Evolutionary conservation across 371 early-diverging fungal genomes (phyloP), one percentile per base, ranked within the genome.

Genomic region (Apophysomyces sp.): DNA sequence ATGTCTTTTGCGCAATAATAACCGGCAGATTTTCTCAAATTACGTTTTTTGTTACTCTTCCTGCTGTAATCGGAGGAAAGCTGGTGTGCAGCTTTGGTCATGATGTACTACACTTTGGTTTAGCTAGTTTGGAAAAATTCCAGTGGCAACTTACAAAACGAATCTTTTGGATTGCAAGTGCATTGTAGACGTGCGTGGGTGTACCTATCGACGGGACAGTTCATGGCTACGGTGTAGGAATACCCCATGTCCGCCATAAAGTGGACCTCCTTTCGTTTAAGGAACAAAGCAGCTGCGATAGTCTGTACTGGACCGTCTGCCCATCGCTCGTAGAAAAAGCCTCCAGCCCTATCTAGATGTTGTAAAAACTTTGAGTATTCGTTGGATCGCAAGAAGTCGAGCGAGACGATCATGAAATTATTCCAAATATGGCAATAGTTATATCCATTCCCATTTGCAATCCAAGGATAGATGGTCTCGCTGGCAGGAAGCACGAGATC

Each of bases 321-420:
- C 81, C 76, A 83, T 71, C 94, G 81, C 66, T 98, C 97, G 74
- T 97, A 96, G 68, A 91, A 97, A 71, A 98, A 98, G 0, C 90
- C 95, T 3, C 94, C 94, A 4, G 84, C 62, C 29, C 68, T 58
- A 68, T 98, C 98, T 32, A 98, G 72, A 49, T 78, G 80, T 18
- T 90, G 73, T 63, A 98, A 96, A 63, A 87, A 93, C 21, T 81
- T 74, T 41, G 68, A 73, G 69, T 97, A 97, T 13, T 80, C 82
- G 16, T 83, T 55, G 3, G 74, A 72, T 57, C 70, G 62, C 32
- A 76, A 26, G 51, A 74, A 79, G 3, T 63, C 57, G 11, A 76
- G 57, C 0, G 74, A 74, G 7, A 62, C 57, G 24, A 79, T 71
- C 68, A 70, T 63, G 26, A 68, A 78, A 40, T 73, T 76, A 41